Base-by-base conservation (phyloP, 192 early-diverging fungal genomes). In the Pilaira anomala region DNA sequence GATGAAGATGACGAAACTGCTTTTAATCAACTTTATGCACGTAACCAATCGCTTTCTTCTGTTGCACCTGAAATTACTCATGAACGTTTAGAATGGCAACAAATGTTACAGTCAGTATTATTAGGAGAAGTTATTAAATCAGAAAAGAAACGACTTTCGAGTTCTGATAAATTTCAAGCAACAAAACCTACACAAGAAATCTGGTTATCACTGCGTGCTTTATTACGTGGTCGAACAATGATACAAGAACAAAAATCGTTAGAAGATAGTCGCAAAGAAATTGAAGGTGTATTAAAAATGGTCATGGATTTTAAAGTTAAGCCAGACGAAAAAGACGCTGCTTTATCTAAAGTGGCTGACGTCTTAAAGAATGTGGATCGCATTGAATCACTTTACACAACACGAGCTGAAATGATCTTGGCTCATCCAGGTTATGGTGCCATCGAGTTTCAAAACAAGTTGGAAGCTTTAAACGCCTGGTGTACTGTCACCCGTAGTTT, bases 71-170 rank as follows among this genome's bases (percentile, higher is more conserved):
- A 83, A 54, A 79, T 78, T 48, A 65, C 71, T 42, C 77, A 78
- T 22, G 93, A 94, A 66, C 84, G 93, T 42, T 69, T 81, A 12
- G 89, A 92, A 64, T 94, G 93, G 93, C 93, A 91, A 45, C 82
- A 85, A 44, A 91, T 94, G 89, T 76, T 94, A 3, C 78, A 87
- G 26, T 88, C 89, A 13, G 93, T 92, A 12, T 68, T 94, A 24
- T 83, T 77, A 8, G 91, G 93, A 26, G 90, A 94, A 48, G 88
- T 93, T 18, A 89, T 94, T 9, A 89, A 87, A 49, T 87, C 85
- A 25, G 93, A 94, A 71, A 90, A 91, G 62, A 83, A 84, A 60
- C 85, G 89, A 13, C 69, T 92, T 5, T 73, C 77, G 30, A 79
- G 78, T 7, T 77, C 81, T 7, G 73, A 71, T 45, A 81, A 50